Evolutionary conservation across 257 asterid species (phyloP).

Genomic region (Solanum paucissectum): DNA sequence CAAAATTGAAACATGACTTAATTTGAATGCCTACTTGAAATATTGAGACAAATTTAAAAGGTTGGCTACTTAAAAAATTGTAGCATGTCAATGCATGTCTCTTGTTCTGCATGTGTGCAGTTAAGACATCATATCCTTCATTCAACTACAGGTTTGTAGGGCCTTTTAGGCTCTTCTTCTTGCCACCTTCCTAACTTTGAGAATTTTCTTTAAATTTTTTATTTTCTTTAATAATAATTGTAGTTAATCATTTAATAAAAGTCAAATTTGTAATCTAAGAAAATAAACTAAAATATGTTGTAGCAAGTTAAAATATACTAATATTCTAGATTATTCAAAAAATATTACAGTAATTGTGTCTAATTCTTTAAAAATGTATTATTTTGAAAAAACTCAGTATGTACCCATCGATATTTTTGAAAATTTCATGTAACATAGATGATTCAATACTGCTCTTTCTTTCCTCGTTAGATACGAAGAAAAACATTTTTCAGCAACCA

Average conservation of each 20-base stretch:
- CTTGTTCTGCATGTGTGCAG: conserved; percentile 20
- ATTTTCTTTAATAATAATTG: background rate
- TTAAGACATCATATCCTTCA: conserved; percentile 40
- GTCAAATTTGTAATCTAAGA: background rate
- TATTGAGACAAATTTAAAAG: background rate
- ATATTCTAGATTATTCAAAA: background rate
- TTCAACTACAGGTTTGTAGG: conserved; percentile 32
- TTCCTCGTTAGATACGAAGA: background rate
- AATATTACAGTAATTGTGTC: background rate
- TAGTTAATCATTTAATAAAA: background rate
- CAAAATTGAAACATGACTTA: background rate
- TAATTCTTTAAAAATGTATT: background rate
- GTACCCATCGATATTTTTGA: background rate
- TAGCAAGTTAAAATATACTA: background rate
- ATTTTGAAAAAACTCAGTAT: background rate
- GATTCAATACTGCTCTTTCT: background rate
- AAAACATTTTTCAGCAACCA: background rate
- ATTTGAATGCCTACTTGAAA: background rate
- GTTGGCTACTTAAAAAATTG: background rate
- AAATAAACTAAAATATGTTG: background rate
- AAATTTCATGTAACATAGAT: background rate
- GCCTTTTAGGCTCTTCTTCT: conserved; percentile 32
- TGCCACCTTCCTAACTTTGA: conserved; percentile 35
- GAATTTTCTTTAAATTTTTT: background rate
- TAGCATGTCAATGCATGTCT: conserved; percentile 2